These are phyloP conservation scores for Magnolia officinalis DNA, from an alignment of 164 flowering plant species.

Conservation along the genomic window DNA sequence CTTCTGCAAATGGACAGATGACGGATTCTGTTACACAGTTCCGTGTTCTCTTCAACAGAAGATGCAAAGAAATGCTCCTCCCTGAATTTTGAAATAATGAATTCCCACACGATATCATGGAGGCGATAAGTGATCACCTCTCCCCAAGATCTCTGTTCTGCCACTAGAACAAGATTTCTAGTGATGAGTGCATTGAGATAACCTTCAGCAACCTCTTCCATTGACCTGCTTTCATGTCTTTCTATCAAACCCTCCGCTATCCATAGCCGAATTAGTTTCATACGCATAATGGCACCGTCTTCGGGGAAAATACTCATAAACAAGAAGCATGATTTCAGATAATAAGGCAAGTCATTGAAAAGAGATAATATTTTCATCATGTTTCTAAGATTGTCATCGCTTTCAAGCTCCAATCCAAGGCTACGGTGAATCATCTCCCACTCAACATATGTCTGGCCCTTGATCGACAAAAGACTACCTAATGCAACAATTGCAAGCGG, in stretches of 20 bases:
- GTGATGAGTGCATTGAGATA: constrained; percentile 11
- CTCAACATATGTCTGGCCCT: not conserved
- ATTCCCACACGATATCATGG: constrained; percentile 19
- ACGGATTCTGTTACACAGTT: not conserved
- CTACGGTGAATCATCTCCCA: constrained; percentile 13
- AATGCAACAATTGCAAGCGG: constrained; percentile 25
- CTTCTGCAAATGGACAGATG: no score
- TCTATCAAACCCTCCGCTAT: constrained; percentile 24
- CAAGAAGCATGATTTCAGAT: constrained; percentile 22
- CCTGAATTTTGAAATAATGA: constrained; percentile 2
- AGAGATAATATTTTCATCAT: not conserved
- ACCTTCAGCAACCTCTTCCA: constrained; percentile 9
- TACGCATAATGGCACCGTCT: constrained; percentile 8
- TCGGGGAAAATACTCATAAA: constrained; percentile 20
- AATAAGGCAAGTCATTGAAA: constrained; percentile 12
- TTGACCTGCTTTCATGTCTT: not conserved
- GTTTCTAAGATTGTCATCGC: not conserved
- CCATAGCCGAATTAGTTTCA: constrained; percentile 20
- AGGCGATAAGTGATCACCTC: not conserved
- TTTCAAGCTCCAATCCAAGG: constrained; percentile 15
- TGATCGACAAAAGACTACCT: constrained; percentile 12
- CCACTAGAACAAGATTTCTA: constrained; percentile 12
- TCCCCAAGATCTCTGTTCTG: not conserved
- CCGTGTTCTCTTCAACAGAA: not conserved
- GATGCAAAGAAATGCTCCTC: constrained; percentile 1